Evolutionary conservation across 352 stramenopile genomes (phyloP).

Genomic region (Phytophthora tubulina): DNA sequence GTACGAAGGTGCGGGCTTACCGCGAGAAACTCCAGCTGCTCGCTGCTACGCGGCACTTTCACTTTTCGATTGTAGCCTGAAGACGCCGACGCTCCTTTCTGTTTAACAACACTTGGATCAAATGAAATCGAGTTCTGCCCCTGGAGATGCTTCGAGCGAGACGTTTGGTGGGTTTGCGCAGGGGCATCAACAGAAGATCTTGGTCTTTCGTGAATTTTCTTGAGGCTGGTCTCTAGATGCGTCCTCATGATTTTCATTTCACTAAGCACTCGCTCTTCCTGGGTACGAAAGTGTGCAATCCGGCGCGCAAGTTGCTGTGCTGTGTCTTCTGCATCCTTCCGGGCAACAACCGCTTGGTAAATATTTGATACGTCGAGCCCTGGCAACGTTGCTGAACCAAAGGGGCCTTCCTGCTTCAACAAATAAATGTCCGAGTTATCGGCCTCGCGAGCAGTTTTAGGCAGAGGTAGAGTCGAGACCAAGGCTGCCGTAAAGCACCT

Average conservation of each 20-base stretch:
- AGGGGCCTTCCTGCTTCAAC: conserved; percentile 6
- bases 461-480: background rate
- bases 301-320: conserved; percentile 58
- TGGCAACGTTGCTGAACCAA: background rate
- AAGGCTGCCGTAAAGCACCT: conserved; percentile 5
- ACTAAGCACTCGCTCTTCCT: conserved; percentile 64
- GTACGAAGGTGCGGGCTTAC: conserved; percentile 26
- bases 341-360: conserved; percentile 54
- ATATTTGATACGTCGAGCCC: conserved; percentile 34
- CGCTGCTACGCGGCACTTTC: conserved; percentile 46
- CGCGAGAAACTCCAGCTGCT: conserved; percentile 63
- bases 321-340: conserved; percentile 64
- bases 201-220: conserved; percentile 3
- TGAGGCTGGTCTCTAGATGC: conserved; percentile 40
- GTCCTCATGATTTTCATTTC: conserved; percentile 64
- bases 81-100: background rate
- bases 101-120: conserved; percentile 2
- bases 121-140: background rate
- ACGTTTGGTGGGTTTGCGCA: background rate
- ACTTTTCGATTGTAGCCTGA: conserved; percentile 19
- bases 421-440: background rate
- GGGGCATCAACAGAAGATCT: background rate
- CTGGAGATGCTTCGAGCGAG: conserved; percentile 8
- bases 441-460: background rate
- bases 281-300: conserved; percentile 60